A percentile compares a stretch with the other conserved stretches of the same genome.
phyloP scores from a whole-genome alignment of 352 stramenopile genomes.

The Phytophthora ramorum region DNA sequence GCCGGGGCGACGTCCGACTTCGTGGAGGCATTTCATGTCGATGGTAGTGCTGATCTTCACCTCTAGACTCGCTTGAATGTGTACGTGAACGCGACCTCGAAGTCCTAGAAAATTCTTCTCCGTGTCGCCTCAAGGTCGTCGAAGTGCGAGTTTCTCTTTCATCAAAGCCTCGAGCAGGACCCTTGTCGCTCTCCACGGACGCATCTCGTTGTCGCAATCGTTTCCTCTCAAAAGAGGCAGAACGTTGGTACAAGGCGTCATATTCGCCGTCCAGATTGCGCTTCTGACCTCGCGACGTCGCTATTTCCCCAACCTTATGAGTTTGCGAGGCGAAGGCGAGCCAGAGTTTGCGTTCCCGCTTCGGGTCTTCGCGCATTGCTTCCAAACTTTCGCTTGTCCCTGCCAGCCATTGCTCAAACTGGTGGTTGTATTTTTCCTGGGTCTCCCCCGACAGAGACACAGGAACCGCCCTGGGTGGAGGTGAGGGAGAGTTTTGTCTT shows the following conservation, averaged over 20 bases:
- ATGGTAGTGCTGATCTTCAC: not conserved
- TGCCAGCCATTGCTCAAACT: slow-evolving; percentile 11
- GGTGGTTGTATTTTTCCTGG: slow-evolving; percentile 3
- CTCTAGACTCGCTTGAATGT: slow-evolving; percentile 2
- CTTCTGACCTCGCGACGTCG: slow-evolving; percentile 1
- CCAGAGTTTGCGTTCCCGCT: slow-evolving; percentile 22
- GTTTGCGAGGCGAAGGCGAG: slow-evolving; percentile 20
- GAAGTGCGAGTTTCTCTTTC: not conserved
- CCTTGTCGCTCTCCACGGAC: slow-evolving; percentile 14
- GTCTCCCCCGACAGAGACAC: slow-evolving; percentile 5
- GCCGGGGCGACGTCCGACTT: not conserved
- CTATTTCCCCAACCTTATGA: not conserved
- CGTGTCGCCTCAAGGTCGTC: not conserved
- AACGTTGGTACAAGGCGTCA: slow-evolving; percentile 15
- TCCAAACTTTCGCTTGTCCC: slow-evolving; percentile 10
- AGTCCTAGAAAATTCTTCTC: not conserved
- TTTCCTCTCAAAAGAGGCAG: slow-evolving; percentile 9
- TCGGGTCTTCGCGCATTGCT: not conserved
- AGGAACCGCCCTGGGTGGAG: not conserved
- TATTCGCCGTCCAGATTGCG: slow-evolving; percentile 25
- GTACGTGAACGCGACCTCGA: not conserved
- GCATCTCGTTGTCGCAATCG: slow-evolving; percentile 7
- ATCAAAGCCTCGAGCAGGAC: slow-evolving; percentile 1
- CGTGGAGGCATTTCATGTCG: slow-evolving; percentile 15
- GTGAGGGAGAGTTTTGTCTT: not conserved